These are phyloP conservation scores for Macrotyloma uniflorum DNA, from an alignment of 306 rosid species.

Conservation along the genomic window DNA sequence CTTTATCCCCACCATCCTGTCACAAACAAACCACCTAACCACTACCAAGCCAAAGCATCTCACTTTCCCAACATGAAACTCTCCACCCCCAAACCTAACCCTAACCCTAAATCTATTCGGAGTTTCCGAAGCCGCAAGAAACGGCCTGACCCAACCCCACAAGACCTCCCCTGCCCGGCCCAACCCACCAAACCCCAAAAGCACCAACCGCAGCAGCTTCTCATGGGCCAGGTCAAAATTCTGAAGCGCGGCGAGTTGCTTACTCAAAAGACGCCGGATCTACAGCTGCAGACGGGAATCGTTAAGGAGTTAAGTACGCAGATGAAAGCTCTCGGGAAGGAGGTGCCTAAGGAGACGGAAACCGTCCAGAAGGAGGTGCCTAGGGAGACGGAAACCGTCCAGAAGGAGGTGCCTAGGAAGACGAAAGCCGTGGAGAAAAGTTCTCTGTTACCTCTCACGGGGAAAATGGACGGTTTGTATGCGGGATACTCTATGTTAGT, in stretches of 20 bases:
- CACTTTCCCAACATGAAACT: conserved; percentile 18
- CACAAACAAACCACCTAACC: background rate
- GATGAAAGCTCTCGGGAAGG: background rate
- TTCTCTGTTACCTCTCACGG: too few species aligned
- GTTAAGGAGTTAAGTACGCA: background rate
- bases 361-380: too few species aligned
- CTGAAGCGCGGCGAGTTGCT: conserved; percentile 51
- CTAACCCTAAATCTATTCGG: conserved; percentile 29
- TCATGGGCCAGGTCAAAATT: conserved; percentile 49
- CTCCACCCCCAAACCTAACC: background rate
- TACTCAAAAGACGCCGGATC: background rate
- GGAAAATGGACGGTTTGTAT: conserved; percentile 29
- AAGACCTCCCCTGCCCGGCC: background rate
- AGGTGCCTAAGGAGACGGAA: background rate
- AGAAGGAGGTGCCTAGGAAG: too few species aligned
- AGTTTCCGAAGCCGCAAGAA: conserved; percentile 23
- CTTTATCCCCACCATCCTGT: conserved; percentile 48
- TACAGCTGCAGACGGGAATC: background rate
- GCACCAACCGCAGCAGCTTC: background rate
- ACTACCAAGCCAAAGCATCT: background rate
- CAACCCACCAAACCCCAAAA: conserved; percentile 15
- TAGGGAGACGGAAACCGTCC: too few species aligned
- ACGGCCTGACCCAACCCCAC: conserved; percentile 1
- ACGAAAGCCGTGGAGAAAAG: too few species aligned
- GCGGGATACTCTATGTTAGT: conserved; percentile 47